A percentile compares a stretch with the other conserved stretches of the same genome.
Evolutionary conservation across 129 eudicot genomes (phyloP).

Genomic region (Solidago caesia): DNA sequence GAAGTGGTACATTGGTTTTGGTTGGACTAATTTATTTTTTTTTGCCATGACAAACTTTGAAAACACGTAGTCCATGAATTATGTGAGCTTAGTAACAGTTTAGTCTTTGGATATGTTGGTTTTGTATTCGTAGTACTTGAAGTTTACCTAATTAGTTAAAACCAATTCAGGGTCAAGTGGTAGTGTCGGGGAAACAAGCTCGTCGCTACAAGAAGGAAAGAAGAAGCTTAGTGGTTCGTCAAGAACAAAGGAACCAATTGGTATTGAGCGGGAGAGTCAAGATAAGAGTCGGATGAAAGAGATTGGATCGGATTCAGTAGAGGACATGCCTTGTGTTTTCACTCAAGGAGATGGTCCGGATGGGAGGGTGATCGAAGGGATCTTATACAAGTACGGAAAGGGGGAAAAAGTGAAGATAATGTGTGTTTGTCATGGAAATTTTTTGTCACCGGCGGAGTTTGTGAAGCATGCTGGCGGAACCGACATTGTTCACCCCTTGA

Average conservation of each 20-base stretch:
- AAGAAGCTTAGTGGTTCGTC: slow-evolving; percentile 35
- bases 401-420: slow-evolving; percentile 64
- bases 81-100: not conserved
- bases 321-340: slow-evolving; percentile 67
- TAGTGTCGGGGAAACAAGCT: slow-evolving; percentile 56
- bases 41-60: not conserved
- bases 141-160: not conserved
- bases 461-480: slow-evolving; percentile 78
- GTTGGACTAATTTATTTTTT: not conserved
- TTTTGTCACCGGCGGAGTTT: slow-evolving; percentile 67
- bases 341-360: slow-evolving; percentile 53
- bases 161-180: slow-evolving; percentile 55
- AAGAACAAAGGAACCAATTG: slow-evolving; percentile 19
- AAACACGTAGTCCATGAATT: not conserved
- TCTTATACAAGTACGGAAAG: slow-evolving; percentile 50
- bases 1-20: too few species aligned
- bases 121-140: not conserved
- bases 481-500: slow-evolving; percentile 55
- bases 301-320: slow-evolving; percentile 33
- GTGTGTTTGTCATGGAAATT: slow-evolving; percentile 79
- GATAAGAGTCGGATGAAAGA: slow-evolving; percentile 29
- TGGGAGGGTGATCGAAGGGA: slow-evolving; percentile 54
- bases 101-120: slow-evolving; percentile 3
- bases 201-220: slow-evolving; percentile 34
- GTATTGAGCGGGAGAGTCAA: slow-evolving; percentile 33